Evolutionary conservation across 352 stramenopile genomes (phyloP).

Genomic region (Phytophthora cajani): DNA sequence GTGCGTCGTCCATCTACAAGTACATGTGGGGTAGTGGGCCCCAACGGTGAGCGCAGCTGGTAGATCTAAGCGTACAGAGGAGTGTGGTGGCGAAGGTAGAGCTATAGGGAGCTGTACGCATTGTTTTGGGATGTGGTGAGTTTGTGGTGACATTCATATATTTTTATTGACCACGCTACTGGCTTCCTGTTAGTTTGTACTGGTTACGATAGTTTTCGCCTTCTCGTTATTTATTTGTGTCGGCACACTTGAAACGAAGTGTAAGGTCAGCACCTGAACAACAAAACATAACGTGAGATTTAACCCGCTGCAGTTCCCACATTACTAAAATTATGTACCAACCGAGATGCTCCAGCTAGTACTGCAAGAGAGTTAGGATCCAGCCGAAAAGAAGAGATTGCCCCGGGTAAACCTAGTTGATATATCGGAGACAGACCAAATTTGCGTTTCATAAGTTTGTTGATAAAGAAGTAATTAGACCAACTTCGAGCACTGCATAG

Average conservation of each 20-base stretch:
- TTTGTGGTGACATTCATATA: slow-evolving; percentile 21
- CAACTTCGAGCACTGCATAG: not conserved
- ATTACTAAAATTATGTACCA: not conserved
- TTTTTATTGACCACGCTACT: slow-evolving; percentile 13
- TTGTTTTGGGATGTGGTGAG: slow-evolving; percentile 22
- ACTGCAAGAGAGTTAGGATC: not conserved
- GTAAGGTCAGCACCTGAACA: not conserved
- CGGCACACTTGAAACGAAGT: not conserved
- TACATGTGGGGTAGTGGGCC: slow-evolving; percentile 77
- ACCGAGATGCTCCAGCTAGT: not conserved
- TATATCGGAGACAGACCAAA: not conserved
- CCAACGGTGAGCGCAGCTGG: slow-evolving; percentile 30
- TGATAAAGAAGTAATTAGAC: not conserved
- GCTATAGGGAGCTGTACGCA: slow-evolving; percentile 11
- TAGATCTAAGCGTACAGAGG: slow-evolving; percentile 23
- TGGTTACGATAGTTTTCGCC: too few species aligned
- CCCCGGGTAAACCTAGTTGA: not conserved
- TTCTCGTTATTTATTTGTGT: not conserved
- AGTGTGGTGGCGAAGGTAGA: slow-evolving; percentile 8
- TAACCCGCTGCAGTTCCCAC: too few species aligned
- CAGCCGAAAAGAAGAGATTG: not conserved
- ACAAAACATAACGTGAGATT: too few species aligned
- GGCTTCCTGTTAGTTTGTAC: not conserved
- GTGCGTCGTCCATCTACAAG: slow-evolving; percentile 85
- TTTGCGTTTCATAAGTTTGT: not conserved